Base-by-base conservation (phyloP, 306 rosid species). In the Biancaea sappan region DNA sequence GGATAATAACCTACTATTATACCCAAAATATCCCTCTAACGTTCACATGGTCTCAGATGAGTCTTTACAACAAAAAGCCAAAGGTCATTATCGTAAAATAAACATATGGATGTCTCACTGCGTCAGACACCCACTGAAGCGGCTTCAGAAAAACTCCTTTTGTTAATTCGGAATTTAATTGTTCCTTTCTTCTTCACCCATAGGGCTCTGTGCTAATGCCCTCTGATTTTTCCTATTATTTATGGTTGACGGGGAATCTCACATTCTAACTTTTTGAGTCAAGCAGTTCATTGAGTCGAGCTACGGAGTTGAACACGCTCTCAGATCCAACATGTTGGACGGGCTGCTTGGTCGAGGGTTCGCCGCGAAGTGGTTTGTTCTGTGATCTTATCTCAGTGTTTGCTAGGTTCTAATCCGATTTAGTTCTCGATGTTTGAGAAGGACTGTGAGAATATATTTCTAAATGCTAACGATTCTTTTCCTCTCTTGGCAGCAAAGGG, bases 271-370 rank as follows among this genome's bases (percentile, higher is more conserved):
- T 35, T 75, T 6, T 78, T 4, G 81, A 81, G 80, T 47, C 35
- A 24, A 53, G 54, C 75, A 52, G 65, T 64, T 72, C 68, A 31
- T 74, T 25, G 83, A 79, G 80, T 79, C 32, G 22, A 38, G 62
- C 71, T 32, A 2, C 78, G 53, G 86, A 74, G 69, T 77, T 7
- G 40, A 14, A 28, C 66, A 46, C 76, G 46, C 69, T 21, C 41
- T 15, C 32, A 50, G 85, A 84, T 84, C 69, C 48, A 40, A 62
- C 73, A 94, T 94, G 99, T 75, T 94, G 74, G 96, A 90, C 81
- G 91, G 97, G 25, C 34, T 94, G 32, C 96, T 94, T 65, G 90
- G 96, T 73, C 96, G 98, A 35, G 97, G 99, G 10, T 90, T 88
- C 83, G 72, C 86, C 57, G 73, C 93, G 37, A 94, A 88, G 89